Percentiles rank a stretch among this genome's conserved stretches.
phyloP scores from a whole-genome alignment of 208 protist genomes.

The Phytomonas sp. region DNA sequence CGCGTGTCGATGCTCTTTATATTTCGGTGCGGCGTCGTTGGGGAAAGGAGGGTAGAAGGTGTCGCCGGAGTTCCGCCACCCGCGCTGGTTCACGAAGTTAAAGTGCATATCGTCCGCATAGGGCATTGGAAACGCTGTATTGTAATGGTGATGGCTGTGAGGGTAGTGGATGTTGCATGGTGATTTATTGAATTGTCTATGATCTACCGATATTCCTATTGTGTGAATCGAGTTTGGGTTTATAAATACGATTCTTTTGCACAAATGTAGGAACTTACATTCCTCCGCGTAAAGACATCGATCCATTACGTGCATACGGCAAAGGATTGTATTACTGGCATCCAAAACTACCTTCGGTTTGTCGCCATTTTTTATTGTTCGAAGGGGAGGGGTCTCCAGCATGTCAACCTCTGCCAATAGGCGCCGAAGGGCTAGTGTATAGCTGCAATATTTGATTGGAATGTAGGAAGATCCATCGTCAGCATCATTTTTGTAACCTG shows the following conservation, averaged over 20 bases:
- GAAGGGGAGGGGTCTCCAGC: constrained; percentile 3
- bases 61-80: background rate
- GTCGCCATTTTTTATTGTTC: constrained; percentile 14
- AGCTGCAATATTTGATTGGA: constrained; percentile 44
- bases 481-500: background rate
- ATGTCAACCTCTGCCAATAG: constrained; percentile 35
- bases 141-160: background rate
- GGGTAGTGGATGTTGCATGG: background rate
- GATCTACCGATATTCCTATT: background rate
- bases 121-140: background rate
- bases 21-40: background rate
- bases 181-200: background rate
- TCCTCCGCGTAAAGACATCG: constrained; percentile 80
- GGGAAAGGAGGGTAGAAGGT: background rate
- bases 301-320: constrained; percentile 58
- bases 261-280: constrained; percentile 81
- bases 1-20: background rate
- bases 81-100: background rate
- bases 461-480: constrained; percentile 22
- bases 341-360: constrained; percentile 20
- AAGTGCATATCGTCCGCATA: background rate
- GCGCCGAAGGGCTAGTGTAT: constrained; percentile 48
- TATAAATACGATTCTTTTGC: constrained; percentile 37
- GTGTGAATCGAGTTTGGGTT: constrained; percentile 22
- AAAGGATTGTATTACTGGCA: constrained; percentile 31